A percentile compares a stretch with the other conserved stretches of the same genome.
phyloP scores from a whole-genome alignment of 208 protist genomes.

The Balamuthia mandrillaris region DNA sequence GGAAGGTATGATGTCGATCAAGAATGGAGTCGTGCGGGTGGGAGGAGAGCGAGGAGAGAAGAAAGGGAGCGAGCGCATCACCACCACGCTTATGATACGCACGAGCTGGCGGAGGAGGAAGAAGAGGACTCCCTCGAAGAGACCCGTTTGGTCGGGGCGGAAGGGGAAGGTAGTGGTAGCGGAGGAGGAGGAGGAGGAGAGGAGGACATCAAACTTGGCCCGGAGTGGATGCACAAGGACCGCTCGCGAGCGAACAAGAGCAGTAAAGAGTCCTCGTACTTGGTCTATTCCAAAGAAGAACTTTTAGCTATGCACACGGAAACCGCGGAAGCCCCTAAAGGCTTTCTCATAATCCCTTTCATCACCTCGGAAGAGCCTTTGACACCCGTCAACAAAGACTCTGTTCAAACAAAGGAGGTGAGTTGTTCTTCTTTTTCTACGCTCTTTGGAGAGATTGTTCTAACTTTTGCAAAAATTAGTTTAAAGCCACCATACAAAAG shows the following conservation, averaged over 20 bases:
- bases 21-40: too few species aligned
- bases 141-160: not conserved
- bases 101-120: not conserved
- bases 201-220: constrained; percentile 10
- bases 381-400: not conserved
- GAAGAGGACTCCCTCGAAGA: not conserved
- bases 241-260: not conserved
- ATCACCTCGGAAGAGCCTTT: constrained; percentile 2
- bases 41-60: too few species aligned
- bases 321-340: not conserved
- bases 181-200: not conserved
- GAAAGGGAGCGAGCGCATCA: too few species aligned
- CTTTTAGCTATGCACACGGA: not conserved
- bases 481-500: not conserved
- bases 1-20: too few species aligned
- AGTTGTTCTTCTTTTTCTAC: not conserved
- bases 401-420: not conserved
- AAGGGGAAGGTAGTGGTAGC: not conserved
- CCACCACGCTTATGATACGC: too few species aligned
- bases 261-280: not conserved
- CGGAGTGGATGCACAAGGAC: not conserved
- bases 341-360: constrained; percentile 1
- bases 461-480: not conserved
- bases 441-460: not conserved
- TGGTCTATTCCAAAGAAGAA: constrained; percentile 9